Percentiles rank a stretch among this genome's conserved stretches.
These are phyloP conservation scores for Dactylellina haptotyla DNA, from an alignment of 2,329 filamentous ascomycete species.

Conservation along the genomic window DNA sequence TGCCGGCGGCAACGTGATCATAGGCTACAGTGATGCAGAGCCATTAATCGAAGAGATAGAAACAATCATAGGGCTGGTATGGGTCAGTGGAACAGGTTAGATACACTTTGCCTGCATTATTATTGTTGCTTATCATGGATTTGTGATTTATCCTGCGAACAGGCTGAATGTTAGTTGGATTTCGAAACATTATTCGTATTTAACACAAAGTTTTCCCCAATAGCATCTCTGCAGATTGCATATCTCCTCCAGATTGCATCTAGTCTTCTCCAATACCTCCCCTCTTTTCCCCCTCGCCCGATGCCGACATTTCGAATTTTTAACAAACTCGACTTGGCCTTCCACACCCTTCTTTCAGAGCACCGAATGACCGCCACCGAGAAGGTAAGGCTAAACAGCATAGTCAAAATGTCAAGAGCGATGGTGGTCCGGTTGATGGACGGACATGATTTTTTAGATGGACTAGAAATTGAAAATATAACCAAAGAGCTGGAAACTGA, in stretches of 20 bases:
- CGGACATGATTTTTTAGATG: slow-evolving; percentile 28
- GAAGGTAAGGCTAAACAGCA: slow-evolving; percentile 47
- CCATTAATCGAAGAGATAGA: slow-evolving; percentile 40
- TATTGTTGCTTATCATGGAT: no score
- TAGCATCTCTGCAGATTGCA: slow-evolving; percentile 46
- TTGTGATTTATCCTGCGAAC: no score
- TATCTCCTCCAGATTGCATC: slow-evolving; percentile 47
- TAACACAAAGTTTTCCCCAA: neutral
- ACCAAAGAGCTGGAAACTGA: neutral
- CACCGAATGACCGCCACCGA: slow-evolving; percentile 39
- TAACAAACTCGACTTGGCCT: slow-evolving; percentile 52
- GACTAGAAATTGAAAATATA: neutral
- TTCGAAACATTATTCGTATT: neutral
- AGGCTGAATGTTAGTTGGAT: neutral
- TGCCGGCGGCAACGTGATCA: neutral
- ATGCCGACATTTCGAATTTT: slow-evolving; percentile 45
- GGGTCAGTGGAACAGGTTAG: slow-evolving; percentile 51
- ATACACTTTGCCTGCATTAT: neutral
- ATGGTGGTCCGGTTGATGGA: slow-evolving; percentile 53
- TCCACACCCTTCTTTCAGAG: slow-evolving; percentile 38
- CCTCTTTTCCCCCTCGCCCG: slow-evolving; percentile 41
- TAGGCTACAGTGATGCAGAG: slow-evolving; percentile 52
- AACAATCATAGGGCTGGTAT: slow-evolving; percentile 40
- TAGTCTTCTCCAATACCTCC: slow-evolving; percentile 44
- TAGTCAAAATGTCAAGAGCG: slow-evolving; percentile 46